Conservation (phyloP, 352 stramenopile species). For the Pythium aquatile region DNA sequence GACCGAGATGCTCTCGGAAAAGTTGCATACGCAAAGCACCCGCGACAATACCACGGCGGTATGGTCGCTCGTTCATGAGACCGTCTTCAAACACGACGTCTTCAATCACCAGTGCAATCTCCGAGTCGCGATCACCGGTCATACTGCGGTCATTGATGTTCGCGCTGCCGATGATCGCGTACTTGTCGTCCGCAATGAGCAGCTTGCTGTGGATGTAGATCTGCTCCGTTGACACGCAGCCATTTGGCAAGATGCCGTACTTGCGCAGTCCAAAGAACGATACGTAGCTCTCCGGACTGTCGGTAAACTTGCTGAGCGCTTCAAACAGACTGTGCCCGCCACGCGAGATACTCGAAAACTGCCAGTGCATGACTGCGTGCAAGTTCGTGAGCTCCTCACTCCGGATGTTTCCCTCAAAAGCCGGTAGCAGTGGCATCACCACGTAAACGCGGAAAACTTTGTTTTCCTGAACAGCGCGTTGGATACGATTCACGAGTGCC, state of each 20-base stretch:
- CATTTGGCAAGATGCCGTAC: constrained; percentile 79
- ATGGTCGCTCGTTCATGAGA: constrained; percentile 71
- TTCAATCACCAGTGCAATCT: constrained; percentile 84
- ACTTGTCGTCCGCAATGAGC: constrained; percentile 89
- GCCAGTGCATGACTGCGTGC: constrained; percentile 88
- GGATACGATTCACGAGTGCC: constrained; percentile 80
- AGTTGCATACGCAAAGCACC: constrained; percentile 73
- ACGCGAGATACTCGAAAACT: constrained; percentile 84
- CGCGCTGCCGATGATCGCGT: constrained; percentile 89
- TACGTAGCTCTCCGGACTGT: constrained; percentile 72
- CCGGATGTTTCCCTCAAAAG: constrained; percentile 82
- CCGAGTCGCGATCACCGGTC: constrained; percentile 88
- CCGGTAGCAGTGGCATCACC: constrained; percentile 81
- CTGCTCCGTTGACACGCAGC: constrained; percentile 78
- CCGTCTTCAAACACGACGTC: constrained; percentile 80
- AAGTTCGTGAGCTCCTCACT: constrained; percentile 83
- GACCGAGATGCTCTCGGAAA: constrained; percentile 79
- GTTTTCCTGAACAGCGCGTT: constrained; percentile 64
- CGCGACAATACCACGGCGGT: constrained; percentile 57
- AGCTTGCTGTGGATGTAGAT: constrained; percentile 94
- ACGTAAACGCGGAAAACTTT: constrained; percentile 84
- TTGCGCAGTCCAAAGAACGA: constrained; percentile 84
- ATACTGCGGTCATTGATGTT: constrained; percentile 97
- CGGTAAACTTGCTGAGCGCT: constrained; percentile 58
- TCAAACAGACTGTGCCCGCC: constrained; percentile 79